These are phyloP conservation scores for Zymoseptoria tritici DNA, from an alignment of 2,329 filamentous ascomycete genomes.

Conservation along the genomic window DNA sequence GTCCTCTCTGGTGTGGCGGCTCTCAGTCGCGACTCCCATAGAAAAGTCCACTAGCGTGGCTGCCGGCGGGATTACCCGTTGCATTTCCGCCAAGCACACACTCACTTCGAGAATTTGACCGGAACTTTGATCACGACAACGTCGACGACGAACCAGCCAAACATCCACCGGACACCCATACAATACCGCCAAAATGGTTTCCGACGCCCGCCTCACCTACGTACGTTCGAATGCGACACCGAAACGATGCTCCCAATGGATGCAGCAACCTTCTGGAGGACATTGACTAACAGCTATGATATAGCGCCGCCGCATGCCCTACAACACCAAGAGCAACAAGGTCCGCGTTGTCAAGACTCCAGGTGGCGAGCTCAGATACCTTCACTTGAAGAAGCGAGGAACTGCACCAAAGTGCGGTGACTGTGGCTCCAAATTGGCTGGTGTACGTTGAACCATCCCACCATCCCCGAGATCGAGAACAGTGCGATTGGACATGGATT, in stretches of 20 bases:
- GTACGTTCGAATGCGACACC: conserved; percentile 34
- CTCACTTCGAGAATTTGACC: not conserved
- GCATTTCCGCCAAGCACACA: not conserved
- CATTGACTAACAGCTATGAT: conserved; percentile 25
- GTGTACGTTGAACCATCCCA: conserved; percentile 62
- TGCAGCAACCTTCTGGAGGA: conserved; percentile 12
- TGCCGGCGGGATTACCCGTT: not conserved
- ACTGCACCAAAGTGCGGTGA: conserved; percentile 98
- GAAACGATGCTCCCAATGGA: not conserved
- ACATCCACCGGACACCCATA: conserved; percentile 6
- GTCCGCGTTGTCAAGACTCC: conserved; percentile 94
- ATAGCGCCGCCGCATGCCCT: conserved; percentile 54
- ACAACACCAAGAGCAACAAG: conserved; percentile 98
- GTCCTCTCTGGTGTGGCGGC: not conserved
- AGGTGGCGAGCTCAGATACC: conserved; percentile 87
- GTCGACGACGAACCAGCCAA: not conserved
- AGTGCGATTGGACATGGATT: not conserved
- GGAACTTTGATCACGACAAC: not conserved
- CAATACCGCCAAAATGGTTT: conserved; percentile 44
- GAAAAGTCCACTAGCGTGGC: not conserved
- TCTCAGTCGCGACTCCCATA: conserved; percentile 1
- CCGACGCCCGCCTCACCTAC: conserved; percentile 47
- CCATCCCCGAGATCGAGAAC: not conserved
- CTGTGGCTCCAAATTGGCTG: conserved; percentile 94
- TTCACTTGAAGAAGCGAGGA: conserved; percentile 99